These are phyloP conservation scores for Cladophialophora bantiana DNA, from an alignment of 2,329 filamentous ascomycete genomes.

Conservation along the genomic window DNA sequence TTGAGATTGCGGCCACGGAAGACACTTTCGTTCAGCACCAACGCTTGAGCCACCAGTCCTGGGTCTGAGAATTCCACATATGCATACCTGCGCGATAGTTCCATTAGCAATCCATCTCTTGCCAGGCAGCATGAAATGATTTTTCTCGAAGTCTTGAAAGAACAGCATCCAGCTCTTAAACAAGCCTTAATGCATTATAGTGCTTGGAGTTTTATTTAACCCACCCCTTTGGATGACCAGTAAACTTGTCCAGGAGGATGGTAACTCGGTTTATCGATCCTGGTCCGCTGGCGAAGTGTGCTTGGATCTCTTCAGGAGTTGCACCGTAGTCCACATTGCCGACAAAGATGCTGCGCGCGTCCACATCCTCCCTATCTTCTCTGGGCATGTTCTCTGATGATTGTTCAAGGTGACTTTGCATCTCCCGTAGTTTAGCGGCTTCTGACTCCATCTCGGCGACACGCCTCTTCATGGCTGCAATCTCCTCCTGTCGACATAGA, in stretches of 20 bases:
- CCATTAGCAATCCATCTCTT: conserved; percentile 58
- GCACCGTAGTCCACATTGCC: conserved; percentile 98
- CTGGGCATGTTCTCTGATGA: conserved; percentile 76
- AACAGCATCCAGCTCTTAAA: conserved; percentile 40
- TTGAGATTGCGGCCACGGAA: conserved; percentile 96
- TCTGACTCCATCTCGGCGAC: conserved; percentile 92
- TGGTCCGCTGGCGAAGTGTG: conserved; percentile 89
- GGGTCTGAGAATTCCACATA: conserved; percentile 99
- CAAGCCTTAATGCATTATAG: conserved; percentile 35
- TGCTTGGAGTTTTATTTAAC: conserved; percentile 49
- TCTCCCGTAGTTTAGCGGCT: conserved; percentile 82
- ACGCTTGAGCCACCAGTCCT: conserved; percentile 86
- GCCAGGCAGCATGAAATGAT: conserved; percentile 62
- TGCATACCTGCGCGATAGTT: conserved; percentile 74
- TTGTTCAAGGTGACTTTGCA: conserved; percentile 85
- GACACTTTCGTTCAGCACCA: conserved; percentile 94
- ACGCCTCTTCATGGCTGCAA: conserved; percentile 83
- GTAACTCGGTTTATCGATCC: conserved; percentile 98
- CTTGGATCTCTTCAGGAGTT: conserved; percentile 96
- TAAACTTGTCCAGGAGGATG: conserved; percentile 97
- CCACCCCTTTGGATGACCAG: conserved; percentile 98
- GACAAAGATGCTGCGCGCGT: conserved; percentile 95
- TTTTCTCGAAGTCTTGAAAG: conserved; percentile 12
- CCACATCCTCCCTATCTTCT: conserved; percentile 95
- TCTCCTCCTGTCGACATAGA: conserved; percentile 67